Evolutionary conservation across 2,329 filamentous ascomycete genomes (phyloP), one percentile per base, ranked within the genome.

Genomic region (Aureobasidium mangrovei): DNA sequence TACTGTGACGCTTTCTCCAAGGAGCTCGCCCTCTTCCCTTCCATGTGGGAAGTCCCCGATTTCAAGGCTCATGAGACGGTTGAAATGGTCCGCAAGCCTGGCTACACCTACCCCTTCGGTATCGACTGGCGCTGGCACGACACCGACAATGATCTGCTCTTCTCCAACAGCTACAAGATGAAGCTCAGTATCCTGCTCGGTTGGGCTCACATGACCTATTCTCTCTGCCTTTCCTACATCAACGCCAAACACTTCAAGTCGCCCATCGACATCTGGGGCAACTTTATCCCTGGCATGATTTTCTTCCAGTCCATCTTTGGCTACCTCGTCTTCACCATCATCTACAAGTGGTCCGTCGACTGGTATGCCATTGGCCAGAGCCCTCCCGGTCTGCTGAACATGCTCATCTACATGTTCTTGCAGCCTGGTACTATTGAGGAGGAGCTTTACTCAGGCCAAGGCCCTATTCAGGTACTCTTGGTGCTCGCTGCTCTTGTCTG

Each of bases 321-420:
- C 49, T 98, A 98, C 68, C 81, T 98, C 18, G 88, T 95, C 45
- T 76, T 96, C 66, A 89, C 88, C 65, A 96, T 98, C 66, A 74
- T 98, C 63, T 97, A 94, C 79, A 98, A 98, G 74, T 98, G 94
- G 93, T 85, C 81, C 7, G 79, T 95, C 36, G 85, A 98, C 70
- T 98, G 93, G 93, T 73, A 74, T 45, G 82, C 77, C 8, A 78
- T 77, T 40, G 82, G 77, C 39, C 68, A 78, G 61, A 78, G 81
- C 58, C 88, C 94, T 1, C 93, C 94, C 2, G 89, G 90, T 64
- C 77, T 98, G 57, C 75, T 98, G 59, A 98, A 98, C 79, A 97
- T 97, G 91, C 78, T 98, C 65, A 98, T 98, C 66, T 96, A 96
- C 80, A 98, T 98, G 94, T 98, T 98, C 77, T 74, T 98, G 62